Evolutionary conservation across 2,329 filamentous ascomycete species (phyloP), one percentile per base, ranked within the genome.

Genomic region (Arthroderma sp.): DNA sequence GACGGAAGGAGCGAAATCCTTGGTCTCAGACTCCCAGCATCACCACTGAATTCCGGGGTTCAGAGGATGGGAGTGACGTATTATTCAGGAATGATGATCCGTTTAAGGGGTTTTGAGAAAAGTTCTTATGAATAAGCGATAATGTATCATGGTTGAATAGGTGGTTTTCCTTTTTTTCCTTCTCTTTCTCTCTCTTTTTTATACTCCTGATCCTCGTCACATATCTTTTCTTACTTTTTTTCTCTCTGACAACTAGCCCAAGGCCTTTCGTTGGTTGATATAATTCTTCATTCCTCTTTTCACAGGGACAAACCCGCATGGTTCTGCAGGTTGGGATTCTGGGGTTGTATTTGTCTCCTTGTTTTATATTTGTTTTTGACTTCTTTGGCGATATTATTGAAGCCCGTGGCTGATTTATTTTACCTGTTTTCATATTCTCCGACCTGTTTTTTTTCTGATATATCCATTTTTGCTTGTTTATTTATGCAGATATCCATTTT

Each of bases 101-200:
- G 0, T 72, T 71, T 48, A 58, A 61, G 4, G 69, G 65, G 5
- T 71, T 71, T 46, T 72, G 54, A 58, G 43, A 7, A n/a, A 34
- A 32, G 7, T 32, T 43, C 15, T 33, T 15, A 11, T 32, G 40
- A 33, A 15, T 34, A 37, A n/a, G 32, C 10, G 11, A 27, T 30
- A n/a, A 38, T 44, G 10, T 38, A 10, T 38, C 32, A 8, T 10
- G 39, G 15, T 41, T 10, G 38, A 40, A 36, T 36, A 11, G 42
- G 42, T 36, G 27, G 34, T 43, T 37, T 32, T 38, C 34, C 34
- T 34, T 37, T 46, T 42, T 38, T 36, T 46, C 32, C 4, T 33
- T 34, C 34, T 42, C 38, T 40, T 29, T 45, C 3, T 38, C 31
- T 33, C 36, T 11, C 15, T 29, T 37, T 39, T 9, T 29, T 45